These are phyloP conservation scores for Lactarius psammicola DNA, from an alignment of 768 basidiomycete genomes.

Conservation along the genomic window DNA sequence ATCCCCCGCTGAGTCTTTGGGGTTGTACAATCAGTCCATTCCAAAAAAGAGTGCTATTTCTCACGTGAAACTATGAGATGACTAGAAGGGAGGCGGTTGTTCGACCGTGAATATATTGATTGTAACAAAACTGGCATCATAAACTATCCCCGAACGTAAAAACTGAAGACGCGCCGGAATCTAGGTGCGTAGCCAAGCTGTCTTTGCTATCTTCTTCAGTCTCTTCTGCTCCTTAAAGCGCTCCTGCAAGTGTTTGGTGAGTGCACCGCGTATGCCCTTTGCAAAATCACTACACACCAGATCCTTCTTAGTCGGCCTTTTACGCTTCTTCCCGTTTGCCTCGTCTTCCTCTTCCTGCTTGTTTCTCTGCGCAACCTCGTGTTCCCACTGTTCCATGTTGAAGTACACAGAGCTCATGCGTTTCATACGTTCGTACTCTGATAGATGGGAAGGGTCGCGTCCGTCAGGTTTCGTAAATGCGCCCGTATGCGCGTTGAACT, in stretches of 20 bases:
- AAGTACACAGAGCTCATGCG: slow-evolving; percentile 90
- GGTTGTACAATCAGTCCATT: slow-evolving; percentile 12
- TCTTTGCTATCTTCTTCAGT: slow-evolving; percentile 82
- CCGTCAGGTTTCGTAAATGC: slow-evolving; percentile 64
- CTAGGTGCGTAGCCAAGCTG: slow-evolving; percentile 79
- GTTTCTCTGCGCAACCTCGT: slow-evolving; percentile 55
- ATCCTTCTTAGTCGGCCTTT: slow-evolving; percentile 79
- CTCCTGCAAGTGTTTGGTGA: slow-evolving; percentile 49
- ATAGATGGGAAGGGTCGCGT: slow-evolving; percentile 72
- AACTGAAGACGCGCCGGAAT: slow-evolving; percentile 10
- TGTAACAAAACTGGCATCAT: slow-evolving; percentile 12
- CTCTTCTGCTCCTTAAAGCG: slow-evolving; percentile 82
- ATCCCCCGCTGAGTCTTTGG: slow-evolving; percentile 3
- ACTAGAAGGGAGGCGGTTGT: neutral
- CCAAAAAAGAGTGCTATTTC: slow-evolving; percentile 8
- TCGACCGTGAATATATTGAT: neutral
- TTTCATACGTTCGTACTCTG: slow-evolving; percentile 77
- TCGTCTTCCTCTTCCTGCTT: slow-evolving; percentile 46
- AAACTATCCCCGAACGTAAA: slow-evolving; percentile 3
- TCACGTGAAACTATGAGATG: neutral
- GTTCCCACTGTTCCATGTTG: slow-evolving; percentile 77
- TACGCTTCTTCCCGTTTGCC: slow-evolving; percentile 67
- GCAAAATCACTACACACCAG: slow-evolving; percentile 49
- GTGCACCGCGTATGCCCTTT: slow-evolving; percentile 17
- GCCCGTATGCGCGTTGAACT: slow-evolving; percentile 81